Percentiles rank a stretch among this genome's conserved stretches.
phyloP scores from a whole-genome alignment of 1,139 yeast species.

The Candida tropicalis region DNA sequence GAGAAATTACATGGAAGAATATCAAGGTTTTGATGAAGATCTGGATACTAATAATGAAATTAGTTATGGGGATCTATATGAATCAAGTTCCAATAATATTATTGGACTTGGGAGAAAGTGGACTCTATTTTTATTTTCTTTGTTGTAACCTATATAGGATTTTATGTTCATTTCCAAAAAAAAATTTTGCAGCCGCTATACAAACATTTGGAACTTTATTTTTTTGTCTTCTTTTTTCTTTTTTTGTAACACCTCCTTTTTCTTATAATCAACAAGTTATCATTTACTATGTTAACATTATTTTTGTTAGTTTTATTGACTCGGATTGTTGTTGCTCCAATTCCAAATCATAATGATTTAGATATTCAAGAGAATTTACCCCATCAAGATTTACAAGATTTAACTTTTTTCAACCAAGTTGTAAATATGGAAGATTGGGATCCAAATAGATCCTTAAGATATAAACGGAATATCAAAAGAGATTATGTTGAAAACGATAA shows the following conservation, averaged over 20 bases:
- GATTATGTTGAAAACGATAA: background rate
- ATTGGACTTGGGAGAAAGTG: background rate
- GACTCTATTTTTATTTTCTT: background rate
- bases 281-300: too few relatives aligned
- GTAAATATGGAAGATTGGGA: constrained; percentile 12
- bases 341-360: background rate
- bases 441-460: constrained; percentile 5
- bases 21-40: background rate
- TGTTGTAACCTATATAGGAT: background rate
- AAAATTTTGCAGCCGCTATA: constrained; percentile 4
- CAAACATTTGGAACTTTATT: background rate
- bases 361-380: background rate
- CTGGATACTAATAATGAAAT: background rate
- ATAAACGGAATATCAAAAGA: constrained; percentile 7
- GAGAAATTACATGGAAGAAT: background rate
- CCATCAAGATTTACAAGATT: constrained; percentile 9
- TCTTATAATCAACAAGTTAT: background rate
- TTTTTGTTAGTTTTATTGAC: constrained; percentile 6
- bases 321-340: constrained; percentile 2
- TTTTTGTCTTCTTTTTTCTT: background rate
- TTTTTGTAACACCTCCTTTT: constrained; percentile 3
- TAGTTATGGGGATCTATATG: too few relatives aligned
- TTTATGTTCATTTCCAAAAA: background rate
- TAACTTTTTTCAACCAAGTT: constrained; percentile 12
- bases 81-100: background rate